Evolutionary conservation across 371 early-diverging fungal genomes (phyloP), one percentile per base, ranked within the genome.

Genomic region (Furculomyces boomerangus): DNA sequence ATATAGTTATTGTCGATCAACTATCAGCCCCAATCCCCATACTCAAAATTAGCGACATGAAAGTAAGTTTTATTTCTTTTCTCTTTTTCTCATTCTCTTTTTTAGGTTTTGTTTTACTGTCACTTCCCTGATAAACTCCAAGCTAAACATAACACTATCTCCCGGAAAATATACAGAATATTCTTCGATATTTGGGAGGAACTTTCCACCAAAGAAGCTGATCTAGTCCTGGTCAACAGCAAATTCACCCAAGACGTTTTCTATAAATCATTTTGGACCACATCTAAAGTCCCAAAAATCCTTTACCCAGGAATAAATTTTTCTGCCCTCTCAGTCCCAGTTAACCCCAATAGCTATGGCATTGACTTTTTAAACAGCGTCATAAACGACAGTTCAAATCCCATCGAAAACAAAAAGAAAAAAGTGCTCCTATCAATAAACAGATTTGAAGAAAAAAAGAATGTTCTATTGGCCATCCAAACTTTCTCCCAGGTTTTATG

Each of bases 371-470:
- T 45, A 30, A 39, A 54, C 3, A 24, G 20, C 29, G 14, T 30
- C 22, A 13, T 30, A 5, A 26, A 20, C 24, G 8, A 8, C 37
- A 46, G n/a, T 26, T n/a, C n/a, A n/a, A n/a, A n/a, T n/a, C n/a
- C n/a, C 7, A 35, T 10, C 35, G 7, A 60, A 58, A 63, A 49
- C 24, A 51, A 56, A 2, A 27, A 40, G 5, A 57, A 52, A n/a
- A 25, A 44, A 16, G 16, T 55, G 13, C 51, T 70, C 10, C 30
- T 69, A 29, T 68, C 69, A 3, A 62, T 95, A 63, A 95, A 94
- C 64, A 83, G 96, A 2, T 95, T 93, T 52, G 96, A 95, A 66
- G 77, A 88, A 37, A 94, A 94, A 60, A 95, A 95, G 71, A 80
- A 87, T 64, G 73, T 94, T n/a, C 74, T 60, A 2, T 70, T 93